phyloP scores from a whole-genome alignment of 225 moss, liverwort and hornwort genomes.

The Bryum argenteum region DNA sequence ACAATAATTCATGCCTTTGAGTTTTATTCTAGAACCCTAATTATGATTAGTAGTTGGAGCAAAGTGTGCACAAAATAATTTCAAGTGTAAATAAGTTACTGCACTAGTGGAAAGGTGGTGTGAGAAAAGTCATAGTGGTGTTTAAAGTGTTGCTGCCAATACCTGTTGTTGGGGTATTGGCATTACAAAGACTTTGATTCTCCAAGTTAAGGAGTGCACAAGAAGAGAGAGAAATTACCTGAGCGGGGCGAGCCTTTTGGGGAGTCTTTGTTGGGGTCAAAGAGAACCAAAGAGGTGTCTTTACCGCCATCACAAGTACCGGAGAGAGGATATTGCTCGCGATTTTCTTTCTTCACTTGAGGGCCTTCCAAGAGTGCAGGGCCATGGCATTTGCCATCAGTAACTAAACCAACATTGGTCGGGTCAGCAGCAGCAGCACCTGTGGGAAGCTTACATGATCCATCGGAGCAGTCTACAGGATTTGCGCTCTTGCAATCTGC shows the following conservation, averaged over 20 bases:
- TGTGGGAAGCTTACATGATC: neutral
- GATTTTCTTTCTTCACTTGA: neutral
- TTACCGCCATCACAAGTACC: constrained; percentile 16
- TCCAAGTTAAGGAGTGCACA: neutral
- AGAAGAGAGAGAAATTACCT: constrained; percentile 8
- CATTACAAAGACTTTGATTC: neutral
- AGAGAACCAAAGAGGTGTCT: constrained; percentile 32
- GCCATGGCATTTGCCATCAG: neutral
- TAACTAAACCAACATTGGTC: neutral
- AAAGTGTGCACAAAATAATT: too few relatives aligned
- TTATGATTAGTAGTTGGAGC: too few relatives aligned
- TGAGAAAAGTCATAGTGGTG: too few relatives aligned
- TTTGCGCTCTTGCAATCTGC: neutral
- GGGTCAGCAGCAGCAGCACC: neutral
- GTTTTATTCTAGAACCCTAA: too few relatives aligned
- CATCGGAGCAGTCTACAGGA: neutral
- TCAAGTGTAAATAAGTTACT: too few relatives aligned
- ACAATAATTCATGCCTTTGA: too few relatives aligned
- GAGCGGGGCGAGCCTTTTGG: neutral
- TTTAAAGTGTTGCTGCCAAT: too few relatives aligned
- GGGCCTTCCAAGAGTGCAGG: neutral
- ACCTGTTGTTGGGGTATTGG: too few relatives aligned
- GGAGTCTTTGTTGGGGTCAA: constrained; percentile 27
- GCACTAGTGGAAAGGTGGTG: too few relatives aligned
- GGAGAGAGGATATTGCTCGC: neutral